Conservation (phyloP, 1,139 yeast species). For the Magnusiomyces tetraspermus region DNA sequence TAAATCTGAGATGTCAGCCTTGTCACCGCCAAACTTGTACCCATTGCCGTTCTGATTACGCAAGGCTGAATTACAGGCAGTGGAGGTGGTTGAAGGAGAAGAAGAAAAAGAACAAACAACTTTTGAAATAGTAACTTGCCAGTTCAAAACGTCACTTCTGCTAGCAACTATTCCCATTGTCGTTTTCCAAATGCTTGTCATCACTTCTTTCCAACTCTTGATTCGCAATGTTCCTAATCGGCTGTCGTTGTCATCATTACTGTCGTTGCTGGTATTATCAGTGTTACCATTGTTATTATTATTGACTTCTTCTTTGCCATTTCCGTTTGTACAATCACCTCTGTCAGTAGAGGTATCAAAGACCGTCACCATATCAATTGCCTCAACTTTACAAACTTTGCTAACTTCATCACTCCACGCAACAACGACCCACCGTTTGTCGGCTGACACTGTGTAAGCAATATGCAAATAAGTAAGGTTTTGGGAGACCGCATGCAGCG, state of each 20-base stretch:
- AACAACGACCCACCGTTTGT: constrained; percentile 75
- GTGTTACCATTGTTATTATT: background rate
- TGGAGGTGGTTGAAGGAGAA: background rate
- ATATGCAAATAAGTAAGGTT: constrained; percentile 74
- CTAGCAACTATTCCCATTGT: constrained; percentile 35
- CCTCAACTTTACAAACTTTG: constrained; percentile 47
- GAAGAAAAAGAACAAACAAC: constrained; percentile 17
- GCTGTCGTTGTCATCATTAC: background rate
- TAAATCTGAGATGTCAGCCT: too few relatives aligned
- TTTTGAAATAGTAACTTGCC: constrained; percentile 31
- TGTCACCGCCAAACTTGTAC: too few relatives aligned
- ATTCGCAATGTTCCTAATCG: background rate
- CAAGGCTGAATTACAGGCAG: background rate
- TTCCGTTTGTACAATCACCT: background rate
- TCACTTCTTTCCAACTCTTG: constrained; percentile 37
- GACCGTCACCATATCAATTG: constrained; percentile 23
- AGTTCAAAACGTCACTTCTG: constrained; percentile 19
- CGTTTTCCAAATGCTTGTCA: constrained; percentile 50
- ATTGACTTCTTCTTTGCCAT: background rate
- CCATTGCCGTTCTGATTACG: background rate
- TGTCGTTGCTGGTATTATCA: background rate
- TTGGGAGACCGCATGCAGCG: too few relatives aligned
- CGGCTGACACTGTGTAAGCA: constrained; percentile 75
- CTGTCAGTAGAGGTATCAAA: background rate
- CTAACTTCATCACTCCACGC: constrained; percentile 90